A percentile compares a stretch with the other conserved stretches of the same genome.
These are phyloP conservation scores for Tricholoma sp. DNA, from an alignment of 768 basidiomycete genomes.

Conservation along the genomic window DNA sequence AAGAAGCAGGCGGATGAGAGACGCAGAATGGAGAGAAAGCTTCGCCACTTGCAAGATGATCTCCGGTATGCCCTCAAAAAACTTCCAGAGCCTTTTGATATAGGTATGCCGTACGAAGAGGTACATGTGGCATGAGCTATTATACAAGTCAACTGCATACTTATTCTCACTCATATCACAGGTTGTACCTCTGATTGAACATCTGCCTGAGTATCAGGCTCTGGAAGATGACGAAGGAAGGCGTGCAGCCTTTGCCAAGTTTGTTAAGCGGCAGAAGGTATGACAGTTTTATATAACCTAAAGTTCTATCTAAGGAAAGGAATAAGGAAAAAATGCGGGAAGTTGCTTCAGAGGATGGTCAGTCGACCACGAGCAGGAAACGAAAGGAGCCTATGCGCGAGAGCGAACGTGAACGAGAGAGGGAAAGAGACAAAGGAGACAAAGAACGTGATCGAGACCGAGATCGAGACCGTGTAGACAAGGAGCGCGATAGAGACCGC, in stretches of 20 bases:
- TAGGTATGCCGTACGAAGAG: slow-evolving; percentile 73
- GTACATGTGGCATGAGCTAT: slow-evolving; percentile 37
- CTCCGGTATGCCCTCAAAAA: slow-evolving; percentile 94
- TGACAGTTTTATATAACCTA: slow-evolving; percentile 6
- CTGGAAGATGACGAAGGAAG: slow-evolving; percentile 85
- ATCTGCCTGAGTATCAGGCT: slow-evolving; percentile 82
- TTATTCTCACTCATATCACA: slow-evolving; percentile 23
- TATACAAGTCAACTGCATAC: neutral
- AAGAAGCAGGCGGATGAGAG: slow-evolving; percentile 84
- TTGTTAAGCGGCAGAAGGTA: slow-evolving; percentile 87
- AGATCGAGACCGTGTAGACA: slow-evolving; percentile 27
- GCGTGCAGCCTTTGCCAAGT: slow-evolving; percentile 80
- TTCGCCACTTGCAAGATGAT: slow-evolving; percentile 90
- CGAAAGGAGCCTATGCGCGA: slow-evolving; percentile 70
- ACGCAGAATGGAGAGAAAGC: slow-evolving; percentile 76
- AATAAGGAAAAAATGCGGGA: slow-evolving; percentile 72
- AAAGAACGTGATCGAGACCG: slow-evolving; percentile 23
- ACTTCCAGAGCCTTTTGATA: slow-evolving; percentile 73
- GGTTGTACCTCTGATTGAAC: slow-evolving; percentile 71
- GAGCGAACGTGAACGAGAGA: slow-evolving; percentile 37
- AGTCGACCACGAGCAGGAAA: slow-evolving; percentile 72
- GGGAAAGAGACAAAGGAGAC: slow-evolving; percentile 22
- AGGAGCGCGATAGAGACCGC: slow-evolving; percentile 27
- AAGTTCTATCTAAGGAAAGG: neutral
- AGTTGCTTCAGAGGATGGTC: slow-evolving; percentile 77